phyloP scores from a whole-genome alignment of 1,284 basidiomycete species.

The Malassezia vespertilionis region DNA sequence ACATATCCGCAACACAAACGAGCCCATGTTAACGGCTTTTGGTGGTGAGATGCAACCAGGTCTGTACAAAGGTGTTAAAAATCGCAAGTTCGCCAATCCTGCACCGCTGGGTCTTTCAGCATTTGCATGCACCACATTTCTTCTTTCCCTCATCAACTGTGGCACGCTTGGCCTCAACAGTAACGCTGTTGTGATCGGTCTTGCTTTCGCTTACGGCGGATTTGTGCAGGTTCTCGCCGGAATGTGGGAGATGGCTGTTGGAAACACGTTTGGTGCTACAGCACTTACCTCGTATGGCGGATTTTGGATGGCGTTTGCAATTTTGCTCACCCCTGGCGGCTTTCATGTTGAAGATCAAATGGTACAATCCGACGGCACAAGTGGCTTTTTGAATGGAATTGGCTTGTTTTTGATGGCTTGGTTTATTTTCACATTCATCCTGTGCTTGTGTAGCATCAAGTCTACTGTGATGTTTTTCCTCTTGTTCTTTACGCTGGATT shows the following conservation, averaged over 20 bases:
- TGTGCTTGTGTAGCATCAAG: slow-evolving; percentile 30
- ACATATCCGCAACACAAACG: background rate
- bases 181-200: slow-evolving; percentile 31
- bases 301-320: slow-evolving; percentile 39
- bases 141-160: slow-evolving; percentile 50
- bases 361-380: slow-evolving; percentile 20
- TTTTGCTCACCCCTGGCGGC: slow-evolving; percentile 37
- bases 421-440: slow-evolving; percentile 42
- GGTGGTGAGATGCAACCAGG: slow-evolving; percentile 17
- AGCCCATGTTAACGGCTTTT: slow-evolving; percentile 1
- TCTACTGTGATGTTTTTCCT: slow-evolving; percentile 47
- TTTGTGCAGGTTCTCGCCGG: slow-evolving; percentile 58
- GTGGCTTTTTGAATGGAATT: slow-evolving; percentile 21
- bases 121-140: slow-evolving; percentile 52
- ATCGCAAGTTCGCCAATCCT: slow-evolving; percentile 52
- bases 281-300: slow-evolving; percentile 51
- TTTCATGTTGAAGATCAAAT: slow-evolving; percentile 16
- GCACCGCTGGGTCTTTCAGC: slow-evolving; percentile 51
- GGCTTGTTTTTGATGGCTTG: slow-evolving; percentile 34
- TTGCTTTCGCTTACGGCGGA: slow-evolving; percentile 55
- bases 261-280: slow-evolving; percentile 56
- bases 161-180: slow-evolving; percentile 33
- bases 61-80: background rate
- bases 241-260: slow-evolving; percentile 60
- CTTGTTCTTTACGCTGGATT: slow-evolving; percentile 63